Evolutionary conservation across 352 stramenopile genomes (phyloP), one percentile per base, ranked within the genome.

Genomic region (Phytophthora tubulina): DNA sequence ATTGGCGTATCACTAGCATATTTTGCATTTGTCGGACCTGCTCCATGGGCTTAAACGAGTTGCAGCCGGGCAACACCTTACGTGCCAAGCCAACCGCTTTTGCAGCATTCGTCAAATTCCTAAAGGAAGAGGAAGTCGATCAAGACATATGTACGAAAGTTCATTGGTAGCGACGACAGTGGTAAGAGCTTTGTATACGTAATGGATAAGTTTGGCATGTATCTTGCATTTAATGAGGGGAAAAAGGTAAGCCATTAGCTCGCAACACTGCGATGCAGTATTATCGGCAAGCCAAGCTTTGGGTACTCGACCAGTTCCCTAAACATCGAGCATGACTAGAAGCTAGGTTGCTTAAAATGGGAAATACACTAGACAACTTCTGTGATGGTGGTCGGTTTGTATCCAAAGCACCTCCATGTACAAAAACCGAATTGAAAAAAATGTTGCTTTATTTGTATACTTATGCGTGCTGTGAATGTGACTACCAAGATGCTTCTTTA

Each of bases 221-320:
- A 69, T 69, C 51, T 74, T 65, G 39, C 63, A 69, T 73, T 73
- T 69, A 35, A 45, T 35, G 64, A 76, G 17, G 63, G 41, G 61
- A 55, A 17, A 58, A 32, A 30, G 31, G 33, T 11, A 57, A 57
- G 35, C 6, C 33, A 14, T 15, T 57, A 9, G 50, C 50, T 44
- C 33, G 50, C 6, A 51, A 27, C 30, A 61, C 53, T 46, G 15
- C 54, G 6, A 61, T 39, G 38, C 54, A 61, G 41, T 61, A 31
- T 27, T 61, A 55, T 36, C 13, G 31, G 14, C 54, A 51, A 49
- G 21, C 38, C 4, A 61, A 61, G 17, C 13, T 57, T 27, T 57
- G 50, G 41, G 38, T 51, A 4, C 36, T 65, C 13, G 44, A 35
- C 14, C 57, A 48, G 14, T 51, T 61, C 13, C 0, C 39, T 39